phyloP scores from a whole-genome alignment of 805 yeast species.

The Saturnispora silvae region DNA sequence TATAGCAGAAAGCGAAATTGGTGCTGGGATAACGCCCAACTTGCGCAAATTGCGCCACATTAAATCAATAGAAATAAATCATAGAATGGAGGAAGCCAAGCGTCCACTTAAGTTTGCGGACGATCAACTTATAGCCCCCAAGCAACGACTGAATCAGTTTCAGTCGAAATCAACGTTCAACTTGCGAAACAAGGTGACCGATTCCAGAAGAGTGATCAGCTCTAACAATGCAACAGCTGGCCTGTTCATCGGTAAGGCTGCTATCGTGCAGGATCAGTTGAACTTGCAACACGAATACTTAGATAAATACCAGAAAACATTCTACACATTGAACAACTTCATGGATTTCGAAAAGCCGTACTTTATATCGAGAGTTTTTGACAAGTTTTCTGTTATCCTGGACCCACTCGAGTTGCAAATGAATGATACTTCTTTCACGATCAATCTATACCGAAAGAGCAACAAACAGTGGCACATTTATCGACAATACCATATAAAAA shows the following conservation, averaged over 20 bases:
- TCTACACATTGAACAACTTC: slow-evolving; percentile 27
- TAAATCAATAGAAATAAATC: slow-evolving; percentile 4
- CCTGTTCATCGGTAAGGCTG: slow-evolving; percentile 3
- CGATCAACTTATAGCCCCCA: background rate
- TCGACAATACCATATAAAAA: slow-evolving; percentile 18
- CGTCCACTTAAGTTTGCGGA: background rate
- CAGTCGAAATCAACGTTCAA: slow-evolving; percentile 6
- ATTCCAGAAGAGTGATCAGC: slow-evolving; percentile 1
- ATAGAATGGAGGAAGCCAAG: background rate
- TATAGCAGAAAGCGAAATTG: background rate
- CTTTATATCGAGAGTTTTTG: slow-evolving; percentile 27
- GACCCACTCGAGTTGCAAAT: slow-evolving; percentile 19
- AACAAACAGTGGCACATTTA: slow-evolving; percentile 19
- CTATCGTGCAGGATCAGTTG: slow-evolving; percentile 21
- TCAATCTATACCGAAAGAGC: slow-evolving; percentile 17
- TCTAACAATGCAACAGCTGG: background rate
- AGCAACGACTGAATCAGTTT: background rate
- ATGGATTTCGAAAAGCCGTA: slow-evolving; percentile 20
- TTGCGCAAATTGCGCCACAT: slow-evolving; percentile 22
- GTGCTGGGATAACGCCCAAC: slow-evolving; percentile 9
- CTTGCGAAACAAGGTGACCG: background rate
- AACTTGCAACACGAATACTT: slow-evolving; percentile 22
- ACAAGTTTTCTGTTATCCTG: slow-evolving; percentile 18
- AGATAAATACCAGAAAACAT: slow-evolving; percentile 24
- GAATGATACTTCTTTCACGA: slow-evolving; percentile 16